phyloP scores from a whole-genome alignment of 2,329 filamentous ascomycete species.

The Botrytis hyacinthi region DNA sequence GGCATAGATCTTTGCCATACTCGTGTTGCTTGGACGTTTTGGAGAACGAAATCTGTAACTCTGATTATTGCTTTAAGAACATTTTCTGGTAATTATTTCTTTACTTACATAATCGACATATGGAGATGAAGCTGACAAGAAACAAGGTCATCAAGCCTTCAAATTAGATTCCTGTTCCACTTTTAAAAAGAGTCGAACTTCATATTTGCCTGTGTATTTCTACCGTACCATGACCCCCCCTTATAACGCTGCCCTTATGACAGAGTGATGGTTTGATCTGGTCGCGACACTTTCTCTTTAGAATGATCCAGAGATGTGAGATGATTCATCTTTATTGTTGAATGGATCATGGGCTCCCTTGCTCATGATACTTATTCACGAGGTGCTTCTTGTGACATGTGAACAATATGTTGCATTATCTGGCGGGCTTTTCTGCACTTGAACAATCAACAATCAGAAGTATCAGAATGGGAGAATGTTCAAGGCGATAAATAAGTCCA shows the following conservation, averaged over 20 bases:
- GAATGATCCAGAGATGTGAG: background rate
- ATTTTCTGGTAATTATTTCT: background rate
- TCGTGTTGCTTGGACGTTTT: background rate
- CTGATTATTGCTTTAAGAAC: rapidly evolving
- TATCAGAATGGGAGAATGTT: background rate
- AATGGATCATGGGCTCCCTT: too few relatives aligned
- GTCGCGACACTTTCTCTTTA: background rate
- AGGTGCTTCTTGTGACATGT: too few relatives aligned
- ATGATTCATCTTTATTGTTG: background rate
- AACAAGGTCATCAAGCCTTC: background rate
- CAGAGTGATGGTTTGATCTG: background rate
- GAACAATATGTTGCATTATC: background rate
- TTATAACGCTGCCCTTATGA: background rate
- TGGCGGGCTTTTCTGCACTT: background rate
- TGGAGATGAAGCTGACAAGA: background rate
- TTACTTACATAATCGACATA: background rate
- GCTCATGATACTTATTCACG: background rate
- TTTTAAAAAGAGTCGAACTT: background rate
- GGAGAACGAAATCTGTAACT: background rate
- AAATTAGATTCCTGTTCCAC: too few relatives aligned
- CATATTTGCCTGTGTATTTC: background rate
- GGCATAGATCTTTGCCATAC: background rate
- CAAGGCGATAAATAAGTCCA: background rate
- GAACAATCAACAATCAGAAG: background rate
- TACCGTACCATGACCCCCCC: rapidly evolving